phyloP scores from a whole-genome alignment of 1,139 yeast species.

The Spathaspora sp. region DNA sequence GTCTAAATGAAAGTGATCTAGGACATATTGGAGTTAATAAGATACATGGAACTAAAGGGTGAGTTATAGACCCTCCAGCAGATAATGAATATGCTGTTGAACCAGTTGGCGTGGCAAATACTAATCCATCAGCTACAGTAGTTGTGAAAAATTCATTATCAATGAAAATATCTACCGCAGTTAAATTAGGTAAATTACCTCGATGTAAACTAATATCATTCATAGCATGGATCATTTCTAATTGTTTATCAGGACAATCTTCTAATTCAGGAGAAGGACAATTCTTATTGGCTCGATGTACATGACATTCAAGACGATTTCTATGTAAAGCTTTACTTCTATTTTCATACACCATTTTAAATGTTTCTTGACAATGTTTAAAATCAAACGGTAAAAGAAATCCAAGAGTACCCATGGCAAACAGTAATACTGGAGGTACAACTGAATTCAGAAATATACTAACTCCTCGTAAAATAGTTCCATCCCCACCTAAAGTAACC shows the following conservation, averaged over 20 bases:
- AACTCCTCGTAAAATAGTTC: constrained; percentile 79
- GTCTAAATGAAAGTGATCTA: constrained; percentile 82
- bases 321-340: constrained; percentile 73
- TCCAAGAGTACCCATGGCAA: constrained; percentile 90
- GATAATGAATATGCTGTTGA: constrained; percentile 88
- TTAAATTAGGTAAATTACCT: constrained; percentile 84
- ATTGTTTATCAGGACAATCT: constrained; percentile 2
- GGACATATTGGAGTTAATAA: constrained; percentile 89
- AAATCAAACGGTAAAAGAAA: constrained; percentile 87
- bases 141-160: constrained; percentile 83
- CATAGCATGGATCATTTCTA: constrained; percentile 67
- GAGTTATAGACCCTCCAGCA: constrained; percentile 93
- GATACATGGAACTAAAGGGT: constrained; percentile 83
- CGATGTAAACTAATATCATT: constrained; percentile 87
- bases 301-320: constrained; percentile 74
- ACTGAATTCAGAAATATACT: constrained; percentile 60
- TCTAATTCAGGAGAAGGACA: constrained; percentile 3
- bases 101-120: constrained; percentile 87
- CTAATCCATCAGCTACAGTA: constrained; percentile 89
- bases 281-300: constrained; percentile 40
- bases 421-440: constrained; percentile 88
- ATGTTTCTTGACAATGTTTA: constrained; percentile 57
- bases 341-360: constrained; percentile 62
- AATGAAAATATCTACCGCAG: constrained; percentile 76
- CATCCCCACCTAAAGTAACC: constrained; percentile 85